Evolutionary conservation across 2,329 filamentous ascomycete species (phyloP).

Genomic region (Cercospora sp.): DNA sequence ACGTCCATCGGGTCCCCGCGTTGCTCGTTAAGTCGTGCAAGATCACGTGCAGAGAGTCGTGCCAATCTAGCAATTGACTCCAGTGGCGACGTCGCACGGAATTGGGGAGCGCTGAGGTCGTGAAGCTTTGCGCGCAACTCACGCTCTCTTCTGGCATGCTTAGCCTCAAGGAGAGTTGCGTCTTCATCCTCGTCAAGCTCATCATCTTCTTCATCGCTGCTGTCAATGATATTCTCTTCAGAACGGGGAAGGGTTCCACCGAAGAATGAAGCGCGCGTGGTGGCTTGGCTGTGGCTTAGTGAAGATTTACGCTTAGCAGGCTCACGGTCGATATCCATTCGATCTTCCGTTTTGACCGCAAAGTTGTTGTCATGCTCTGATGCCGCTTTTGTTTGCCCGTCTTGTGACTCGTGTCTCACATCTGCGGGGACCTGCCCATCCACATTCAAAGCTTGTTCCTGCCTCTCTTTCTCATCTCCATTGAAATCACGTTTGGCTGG

Average conservation of each 20-base stretch:
- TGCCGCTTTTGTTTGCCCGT: constrained; percentile 6
- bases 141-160: constrained; percentile 49
- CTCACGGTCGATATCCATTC: constrained; percentile 33
- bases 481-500: constrained; percentile 50
- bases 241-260: constrained; percentile 32
- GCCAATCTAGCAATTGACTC: constrained; percentile 47
- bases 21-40: constrained; percentile 31
- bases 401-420: constrained; percentile 19
- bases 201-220: constrained; percentile 46
- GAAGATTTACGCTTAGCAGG: constrained; percentile 21
- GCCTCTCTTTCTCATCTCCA: constrained; percentile 44
- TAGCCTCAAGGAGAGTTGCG: constrained; percentile 49
- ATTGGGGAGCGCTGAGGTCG: constrained; percentile 45
- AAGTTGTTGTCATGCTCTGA: constrained; percentile 1
- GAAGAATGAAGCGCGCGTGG: constrained; percentile 38
- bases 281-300: constrained; percentile 25
- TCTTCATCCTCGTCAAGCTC: constrained; percentile 52
- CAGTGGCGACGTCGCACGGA: constrained; percentile 48
- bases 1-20: constrained; percentile 34
- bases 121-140: constrained; percentile 47
- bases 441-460: background rate
- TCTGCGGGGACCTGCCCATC: background rate
- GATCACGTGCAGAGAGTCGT: constrained; percentile 40
- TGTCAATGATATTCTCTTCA: constrained; percentile 35
- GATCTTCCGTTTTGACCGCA: constrained; percentile 21